phyloP scores from a whole-genome alignment of 345 rosid species.

The Passiflora organensis region DNA sequence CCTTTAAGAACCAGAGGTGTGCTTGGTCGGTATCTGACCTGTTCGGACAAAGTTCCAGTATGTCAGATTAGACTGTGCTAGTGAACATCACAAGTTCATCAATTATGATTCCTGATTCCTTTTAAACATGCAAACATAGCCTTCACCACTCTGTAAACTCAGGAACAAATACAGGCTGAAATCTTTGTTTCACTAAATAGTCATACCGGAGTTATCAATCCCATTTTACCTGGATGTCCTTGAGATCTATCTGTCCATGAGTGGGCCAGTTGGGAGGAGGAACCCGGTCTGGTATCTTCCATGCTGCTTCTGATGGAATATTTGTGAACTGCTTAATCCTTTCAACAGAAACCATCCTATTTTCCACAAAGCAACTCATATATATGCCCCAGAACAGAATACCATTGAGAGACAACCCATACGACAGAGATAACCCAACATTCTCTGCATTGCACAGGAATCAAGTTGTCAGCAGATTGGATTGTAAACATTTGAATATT shows the following conservation, averaged over 20 bases:
- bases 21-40: slow-evolving; percentile 86
- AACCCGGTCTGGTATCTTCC: slow-evolving; percentile 53
- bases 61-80: slow-evolving; percentile 1
- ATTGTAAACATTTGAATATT: neutral
- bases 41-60: slow-evolving; percentile 15
- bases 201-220: neutral
- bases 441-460: slow-evolving; percentile 45
- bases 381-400: slow-evolving; percentile 77
- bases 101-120: neutral
- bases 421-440: slow-evolving; percentile 85
- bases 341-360: slow-evolving; percentile 89
- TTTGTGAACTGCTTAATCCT: slow-evolving; percentile 86
- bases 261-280: slow-evolving; percentile 81
- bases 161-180: neutral
- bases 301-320: slow-evolving; percentile 68
- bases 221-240: slow-evolving; percentile 70
- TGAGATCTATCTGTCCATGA: slow-evolving; percentile 59
- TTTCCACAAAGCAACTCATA: slow-evolving; percentile 84
- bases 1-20: slow-evolving; percentile 90
- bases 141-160: no score
- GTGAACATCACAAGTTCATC: neutral
- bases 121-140: neutral
- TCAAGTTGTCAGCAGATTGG: neutral
- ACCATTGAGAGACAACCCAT: slow-evolving; percentile 78
- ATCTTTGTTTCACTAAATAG: neutral